phyloP scores from a whole-genome alignment of 805 yeast species.

The Blastobotrys americana region DNA sequence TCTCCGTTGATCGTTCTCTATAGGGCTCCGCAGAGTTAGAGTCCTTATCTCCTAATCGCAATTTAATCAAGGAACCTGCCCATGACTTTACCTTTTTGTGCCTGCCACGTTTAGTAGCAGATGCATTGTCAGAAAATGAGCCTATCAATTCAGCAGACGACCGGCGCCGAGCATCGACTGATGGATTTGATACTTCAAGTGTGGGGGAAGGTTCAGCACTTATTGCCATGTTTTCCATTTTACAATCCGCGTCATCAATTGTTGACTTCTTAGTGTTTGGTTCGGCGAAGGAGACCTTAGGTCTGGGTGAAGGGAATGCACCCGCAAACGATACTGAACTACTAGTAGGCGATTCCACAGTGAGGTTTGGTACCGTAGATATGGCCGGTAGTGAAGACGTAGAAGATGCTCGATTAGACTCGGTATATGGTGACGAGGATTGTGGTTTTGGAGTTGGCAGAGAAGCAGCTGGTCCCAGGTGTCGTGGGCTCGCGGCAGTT shows the following conservation, averaged over 20 bases:
- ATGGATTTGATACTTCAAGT: too few species aligned
- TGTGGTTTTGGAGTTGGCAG: background rate
- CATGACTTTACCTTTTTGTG: conserved; percentile 35
- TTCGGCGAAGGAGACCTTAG: conserved; percentile 1
- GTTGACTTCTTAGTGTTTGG: background rate
- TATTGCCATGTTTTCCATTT: background rate
- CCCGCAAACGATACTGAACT: background rate
- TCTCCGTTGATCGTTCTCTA: background rate
- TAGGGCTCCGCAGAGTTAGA: conserved; percentile 6
- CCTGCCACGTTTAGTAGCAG: conserved; percentile 11
- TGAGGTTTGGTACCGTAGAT: too few species aligned
- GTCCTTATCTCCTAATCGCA: conserved; percentile 14
- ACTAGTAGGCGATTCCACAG: conserved; percentile 4
- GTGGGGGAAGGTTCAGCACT: background rate
- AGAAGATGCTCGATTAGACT: background rate
- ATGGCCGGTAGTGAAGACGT: background rate
- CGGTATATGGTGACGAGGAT: background rate
- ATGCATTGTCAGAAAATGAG: background rate
- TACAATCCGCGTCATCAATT: too few species aligned
- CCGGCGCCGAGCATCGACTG: background rate
- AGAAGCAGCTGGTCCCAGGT: background rate
- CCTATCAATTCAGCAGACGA: background rate
- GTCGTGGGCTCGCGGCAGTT: conserved; percentile 3
- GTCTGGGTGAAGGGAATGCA: background rate
- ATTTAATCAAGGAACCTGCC: conserved; percentile 31